Evolutionary conservation across 1,284 basidiomycete species (phyloP).

Genomic region (Inonotus hispidus): DNA sequence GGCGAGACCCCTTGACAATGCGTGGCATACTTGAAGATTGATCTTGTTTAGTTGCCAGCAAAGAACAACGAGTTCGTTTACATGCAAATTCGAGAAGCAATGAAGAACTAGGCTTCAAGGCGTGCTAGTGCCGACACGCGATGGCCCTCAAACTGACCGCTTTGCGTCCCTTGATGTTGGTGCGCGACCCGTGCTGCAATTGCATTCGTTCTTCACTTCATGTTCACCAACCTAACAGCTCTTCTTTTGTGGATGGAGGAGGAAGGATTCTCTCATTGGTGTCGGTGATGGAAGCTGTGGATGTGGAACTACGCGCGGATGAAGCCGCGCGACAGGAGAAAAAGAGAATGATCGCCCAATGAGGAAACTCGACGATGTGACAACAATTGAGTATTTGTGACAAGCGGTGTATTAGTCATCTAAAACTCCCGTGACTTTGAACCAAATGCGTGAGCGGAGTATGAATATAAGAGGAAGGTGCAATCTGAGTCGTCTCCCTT

Average conservation of each 20-base stretch:
- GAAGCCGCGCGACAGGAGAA: background rate
- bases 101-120: background rate
- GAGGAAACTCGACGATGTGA: background rate
- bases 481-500: conserved; percentile 2
- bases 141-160: background rate
- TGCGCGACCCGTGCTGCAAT: background rate
- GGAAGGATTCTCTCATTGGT: no score
- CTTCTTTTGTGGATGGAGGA: no score
- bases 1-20: background rate
- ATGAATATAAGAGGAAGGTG: conserved; percentile 14
- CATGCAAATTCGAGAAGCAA: background rate
- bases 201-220: background rate
- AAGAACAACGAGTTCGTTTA: background rate
- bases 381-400: background rate
- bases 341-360: background rate
- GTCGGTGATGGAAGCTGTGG: no score
- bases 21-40: background rate
- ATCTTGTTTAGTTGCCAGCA: background rate
- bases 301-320: no score
- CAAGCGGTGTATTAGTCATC: background rate
- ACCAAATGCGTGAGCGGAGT: conserved; percentile 6
- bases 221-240: no score
- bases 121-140: background rate
- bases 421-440: background rate
- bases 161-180: conserved; percentile 5